These are phyloP conservation scores for Dryadomyces sulphureus DNA, from an alignment of 2,329 filamentous ascomycete genomes.

Conservation along the genomic window DNA sequence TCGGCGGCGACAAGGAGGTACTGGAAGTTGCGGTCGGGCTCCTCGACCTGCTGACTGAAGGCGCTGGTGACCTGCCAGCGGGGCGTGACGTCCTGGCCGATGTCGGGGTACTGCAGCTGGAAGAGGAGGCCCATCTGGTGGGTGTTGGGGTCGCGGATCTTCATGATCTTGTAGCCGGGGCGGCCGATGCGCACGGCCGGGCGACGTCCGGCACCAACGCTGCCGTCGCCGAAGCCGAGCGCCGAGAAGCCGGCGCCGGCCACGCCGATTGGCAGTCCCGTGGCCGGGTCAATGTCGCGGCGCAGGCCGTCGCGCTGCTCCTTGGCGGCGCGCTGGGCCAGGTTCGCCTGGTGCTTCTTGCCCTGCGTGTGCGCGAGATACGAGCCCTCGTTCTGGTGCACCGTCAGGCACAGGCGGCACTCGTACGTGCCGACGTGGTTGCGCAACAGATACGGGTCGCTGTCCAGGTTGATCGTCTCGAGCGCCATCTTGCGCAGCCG, in stretches of 20 bases:
- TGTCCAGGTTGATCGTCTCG: conserved; percentile 97
- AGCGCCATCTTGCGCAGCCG: conserved; percentile 95
- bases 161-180: conserved; percentile 95
- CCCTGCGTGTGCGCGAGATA: conserved; percentile 98
- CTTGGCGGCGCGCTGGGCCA: conserved; percentile 86
- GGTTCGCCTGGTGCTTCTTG: conserved; percentile 96
- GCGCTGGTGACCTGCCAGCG: conserved; percentile 95
- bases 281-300: conserved; percentile 50
- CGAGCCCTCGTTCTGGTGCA: conserved; percentile 97
- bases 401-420: conserved; percentile 89
- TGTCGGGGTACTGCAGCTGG: conserved; percentile 90
- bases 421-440: conserved; percentile 98
- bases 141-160: conserved; percentile 78
- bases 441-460: conserved; percentile 99
- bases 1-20: conserved; percentile 91
- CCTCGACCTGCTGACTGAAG: conserved; percentile 89
- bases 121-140: conserved; percentile 86
- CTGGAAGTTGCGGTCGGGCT: conserved; percentile 87
- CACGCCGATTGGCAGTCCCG: conserved; percentile 59
- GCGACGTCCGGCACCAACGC: conserved; percentile 34
- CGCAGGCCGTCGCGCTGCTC: conserved; percentile 80
- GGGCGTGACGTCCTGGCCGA: conserved; percentile 58
- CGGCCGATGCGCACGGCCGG: conserved; percentile 91
- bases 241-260: conserved; percentile 51
- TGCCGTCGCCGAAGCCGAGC: conserved; percentile 30